phyloP scores from a whole-genome alignment of 1,284 basidiomycete species.

The Macrocybe sp. region DNA sequence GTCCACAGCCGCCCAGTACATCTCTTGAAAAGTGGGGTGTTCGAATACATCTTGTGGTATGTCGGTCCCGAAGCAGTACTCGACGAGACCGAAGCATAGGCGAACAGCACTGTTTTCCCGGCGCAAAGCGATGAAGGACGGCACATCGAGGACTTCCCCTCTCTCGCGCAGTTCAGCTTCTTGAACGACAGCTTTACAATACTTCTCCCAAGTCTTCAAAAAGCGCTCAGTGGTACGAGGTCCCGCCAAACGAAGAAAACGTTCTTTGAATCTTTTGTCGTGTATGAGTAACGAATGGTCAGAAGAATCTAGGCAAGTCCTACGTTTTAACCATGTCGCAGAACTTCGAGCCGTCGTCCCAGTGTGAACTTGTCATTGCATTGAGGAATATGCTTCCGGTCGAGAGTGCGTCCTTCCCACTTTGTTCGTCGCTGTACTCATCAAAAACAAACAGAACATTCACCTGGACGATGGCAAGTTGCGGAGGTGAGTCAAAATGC shows the following conservation, averaged over 20 bases:
- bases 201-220: conserved; percentile 47
- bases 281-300: conserved; percentile 3
- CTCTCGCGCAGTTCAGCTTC: conserved; percentile 60
- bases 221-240: conserved; percentile 44
- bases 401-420: conserved; percentile 45
- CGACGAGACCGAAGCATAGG: conserved; percentile 59
- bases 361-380: conserved; percentile 46
- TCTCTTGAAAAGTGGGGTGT: conserved; percentile 45
- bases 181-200: conserved; percentile 49
- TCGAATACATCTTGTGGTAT: conserved; percentile 57
- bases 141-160: conserved; percentile 46
- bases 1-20: conserved; percentile 59
- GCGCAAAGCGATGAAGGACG: conserved; percentile 49
- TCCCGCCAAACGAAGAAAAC: conserved; percentile 40
- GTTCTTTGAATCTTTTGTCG: conserved; percentile 42
- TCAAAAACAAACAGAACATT: conserved; percentile 67
- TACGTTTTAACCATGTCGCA: conserved; percentile 60
- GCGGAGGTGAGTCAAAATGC: neutral
- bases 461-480: conserved; percentile 26
- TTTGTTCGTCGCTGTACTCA: conserved; percentile 67
- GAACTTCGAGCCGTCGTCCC: conserved; percentile 48
- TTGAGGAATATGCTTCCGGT: conserved; percentile 52
- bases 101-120: conserved; percentile 64
- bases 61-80: conserved; percentile 56
- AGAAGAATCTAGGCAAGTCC: conserved; percentile 16